Conservation (phyloP, 352 stramenopile species). For the Globisporangium abappressorium region DNA sequence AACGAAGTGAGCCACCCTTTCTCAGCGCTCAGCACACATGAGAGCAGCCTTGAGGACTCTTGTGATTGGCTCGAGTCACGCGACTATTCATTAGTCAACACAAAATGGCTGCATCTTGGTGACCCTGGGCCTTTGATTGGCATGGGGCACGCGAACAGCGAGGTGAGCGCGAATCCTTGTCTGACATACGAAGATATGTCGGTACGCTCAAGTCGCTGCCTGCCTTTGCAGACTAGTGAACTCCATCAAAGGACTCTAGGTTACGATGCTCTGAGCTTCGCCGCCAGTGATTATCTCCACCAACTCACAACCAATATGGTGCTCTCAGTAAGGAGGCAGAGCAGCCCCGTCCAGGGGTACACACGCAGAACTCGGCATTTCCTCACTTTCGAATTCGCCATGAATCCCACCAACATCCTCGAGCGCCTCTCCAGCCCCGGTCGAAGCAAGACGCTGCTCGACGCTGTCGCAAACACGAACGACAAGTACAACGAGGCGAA, state of each 20-base stretch:
- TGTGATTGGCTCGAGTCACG: background rate
- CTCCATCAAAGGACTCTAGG: background rate
- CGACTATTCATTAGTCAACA: background rate
- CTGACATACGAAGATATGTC: background rate
- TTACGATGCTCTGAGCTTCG: too few relatives aligned
- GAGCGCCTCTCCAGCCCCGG: constrained; percentile 2
- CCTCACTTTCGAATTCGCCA: background rate
- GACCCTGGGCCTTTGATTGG: background rate
- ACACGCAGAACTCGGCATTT: background rate
- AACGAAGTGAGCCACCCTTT: background rate
- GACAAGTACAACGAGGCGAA: background rate
- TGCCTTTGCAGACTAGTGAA: background rate
- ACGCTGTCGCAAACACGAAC: background rate
- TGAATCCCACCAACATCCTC: background rate
- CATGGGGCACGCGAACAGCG: background rate
- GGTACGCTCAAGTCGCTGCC: background rate
- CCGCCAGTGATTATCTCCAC: too few relatives aligned
- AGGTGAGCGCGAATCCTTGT: background rate
- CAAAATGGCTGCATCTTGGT: background rate
- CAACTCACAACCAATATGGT: too few relatives aligned
- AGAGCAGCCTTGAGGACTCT: background rate
- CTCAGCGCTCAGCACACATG: background rate
- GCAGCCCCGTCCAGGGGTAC: too few relatives aligned
- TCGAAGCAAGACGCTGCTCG: background rate
- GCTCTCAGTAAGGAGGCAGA: too few relatives aligned